Evolutionary conservation across 495 filamentous ascomycete genomes (phyloP), one percentile per base, ranked within the genome.

Genomic region (Parachaetomium inaequale): DNA sequence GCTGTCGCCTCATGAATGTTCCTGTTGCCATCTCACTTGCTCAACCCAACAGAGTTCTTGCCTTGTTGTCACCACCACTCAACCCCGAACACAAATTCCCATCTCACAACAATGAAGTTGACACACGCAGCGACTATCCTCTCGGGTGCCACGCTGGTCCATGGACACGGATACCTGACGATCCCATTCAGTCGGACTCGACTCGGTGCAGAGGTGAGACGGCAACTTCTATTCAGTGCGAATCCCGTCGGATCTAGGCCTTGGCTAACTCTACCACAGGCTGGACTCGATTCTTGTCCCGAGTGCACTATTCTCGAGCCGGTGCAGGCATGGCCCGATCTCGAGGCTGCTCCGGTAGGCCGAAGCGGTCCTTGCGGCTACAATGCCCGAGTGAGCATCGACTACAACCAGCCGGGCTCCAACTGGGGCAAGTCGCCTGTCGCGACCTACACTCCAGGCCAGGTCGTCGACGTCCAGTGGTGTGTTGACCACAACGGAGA

Each of bases 401-500:
- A 85, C 69, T 85, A 85, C 71, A 85, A 85, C 73, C 67, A 77
- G 51, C 81, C 82, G 0, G 57, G 62, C 1, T 55, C 54, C 1
- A 50, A 73, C 65, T 85, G 81, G 81, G 82, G 82, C 12, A 74
- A 67, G 19, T 36, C 66, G 0, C 66, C 75, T 0, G 80, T 83
- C 0, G 76, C 70, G 2, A 79, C 74, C 0, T 85, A 82, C 68
- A 69, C 68, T 7, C 70, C 78, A 0, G 79, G 79, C n/a, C 68
- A 81, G 2, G 59, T 71, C 5, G 69, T 84, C 14, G 75, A 81
- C 26, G 81, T 85, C 6, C 66, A 82, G 68, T 85, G 82, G 81
- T 85, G 82, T 58, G 78, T 84, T 26, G 82, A 85, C 63, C 63
- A 82, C 73, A 85, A 84, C 70, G 82, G 82, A 1, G 82, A 85